phyloP scores from a whole-genome alignment of 2,329 filamentous ascomycete genomes.

The Aspergillus texensis region DNA sequence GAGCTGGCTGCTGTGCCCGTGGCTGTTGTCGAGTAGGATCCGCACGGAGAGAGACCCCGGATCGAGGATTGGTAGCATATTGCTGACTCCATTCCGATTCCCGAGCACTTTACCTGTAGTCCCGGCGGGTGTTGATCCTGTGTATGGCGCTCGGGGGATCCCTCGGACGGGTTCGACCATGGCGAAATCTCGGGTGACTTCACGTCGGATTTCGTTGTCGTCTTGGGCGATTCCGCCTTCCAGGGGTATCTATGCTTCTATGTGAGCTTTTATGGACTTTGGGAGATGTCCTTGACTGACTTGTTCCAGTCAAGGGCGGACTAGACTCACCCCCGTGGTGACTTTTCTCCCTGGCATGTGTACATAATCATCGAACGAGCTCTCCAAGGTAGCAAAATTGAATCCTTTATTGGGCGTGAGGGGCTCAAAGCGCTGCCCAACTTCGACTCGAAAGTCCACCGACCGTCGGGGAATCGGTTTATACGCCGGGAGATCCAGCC shows the following conservation, averaged over 20 bases:
- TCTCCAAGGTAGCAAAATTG: constrained; percentile 49
- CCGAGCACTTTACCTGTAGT: background rate
- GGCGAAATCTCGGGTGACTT: constrained; percentile 11
- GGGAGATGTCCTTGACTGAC: background rate
- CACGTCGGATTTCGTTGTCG: constrained; percentile 15
- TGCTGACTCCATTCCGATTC: background rate
- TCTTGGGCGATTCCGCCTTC: constrained; percentile 18
- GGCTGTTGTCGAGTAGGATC: constrained; percentile 9
- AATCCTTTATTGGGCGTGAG: constrained; percentile 40
- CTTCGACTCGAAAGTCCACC: constrained; percentile 45
- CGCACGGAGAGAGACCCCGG: constrained; percentile 12
- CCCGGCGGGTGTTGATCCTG: background rate
- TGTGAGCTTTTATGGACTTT: background rate
- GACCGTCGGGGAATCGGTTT: constrained; percentile 39
- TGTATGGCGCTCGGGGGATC: constrained; percentile 3
- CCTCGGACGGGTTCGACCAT: constrained; percentile 15
- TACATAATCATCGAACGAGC: constrained; percentile 49
- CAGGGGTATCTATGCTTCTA: constrained; percentile 17
- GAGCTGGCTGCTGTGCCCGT: background rate
- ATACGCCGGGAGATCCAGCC: constrained; percentile 42
- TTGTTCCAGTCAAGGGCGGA: background rate
- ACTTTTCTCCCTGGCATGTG: constrained; percentile 49
- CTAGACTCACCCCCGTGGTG: constrained; percentile 26
- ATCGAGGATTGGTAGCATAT: constrained; percentile 11
- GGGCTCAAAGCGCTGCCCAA: constrained; percentile 50